These are phyloP conservation scores for Plantago elongata DNA, from an alignment of 257 asterid species.

Conservation along the genomic window DNA sequence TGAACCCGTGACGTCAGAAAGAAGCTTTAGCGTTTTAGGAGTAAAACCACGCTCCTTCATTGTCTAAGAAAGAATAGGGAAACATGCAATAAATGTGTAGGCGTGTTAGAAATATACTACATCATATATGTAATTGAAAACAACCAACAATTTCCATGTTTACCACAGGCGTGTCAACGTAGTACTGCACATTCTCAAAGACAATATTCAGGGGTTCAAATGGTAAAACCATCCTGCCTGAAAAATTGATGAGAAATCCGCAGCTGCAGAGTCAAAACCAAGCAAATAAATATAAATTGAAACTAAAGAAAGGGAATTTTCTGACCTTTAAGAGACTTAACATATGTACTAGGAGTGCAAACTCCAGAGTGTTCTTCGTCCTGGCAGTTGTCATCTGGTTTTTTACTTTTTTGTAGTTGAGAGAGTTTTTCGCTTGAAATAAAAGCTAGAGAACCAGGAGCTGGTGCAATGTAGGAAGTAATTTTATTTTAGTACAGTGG, in stretches of 20 bases:
- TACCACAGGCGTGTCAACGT: constrained; percentile 48
- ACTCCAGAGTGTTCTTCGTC: constrained; percentile 10
- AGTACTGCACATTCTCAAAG: constrained; percentile 54
- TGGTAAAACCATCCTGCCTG: constrained; percentile 61
- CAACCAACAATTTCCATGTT: constrained; percentile 6
- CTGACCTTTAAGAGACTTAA: constrained; percentile 12
- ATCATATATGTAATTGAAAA: neutral
- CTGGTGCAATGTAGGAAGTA: constrained; percentile 17
- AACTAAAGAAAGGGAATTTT: neutral
- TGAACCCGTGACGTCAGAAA: constrained; percentile 44
- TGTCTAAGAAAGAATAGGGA: constrained; percentile 27
- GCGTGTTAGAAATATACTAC: neutral
- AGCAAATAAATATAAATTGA: neutral
- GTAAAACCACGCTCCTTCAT: constrained; percentile 53
- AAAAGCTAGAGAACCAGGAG: constrained; percentile 29
- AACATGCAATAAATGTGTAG: too few species aligned
- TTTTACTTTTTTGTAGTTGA: constrained; percentile 19
- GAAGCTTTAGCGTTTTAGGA: constrained; percentile 42
- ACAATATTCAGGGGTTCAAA: constrained; percentile 50
- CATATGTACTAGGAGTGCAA: constrained; percentile 15
- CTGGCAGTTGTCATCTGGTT: neutral
- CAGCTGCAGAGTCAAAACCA: neutral
- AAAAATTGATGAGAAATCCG: neutral
- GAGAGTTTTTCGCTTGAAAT: constrained; percentile 33
- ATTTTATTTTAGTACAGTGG: neutral